phyloP scores from a whole-genome alignment of 2,329 filamentous ascomycete genomes.

The Huntiella omanensis region DNA sequence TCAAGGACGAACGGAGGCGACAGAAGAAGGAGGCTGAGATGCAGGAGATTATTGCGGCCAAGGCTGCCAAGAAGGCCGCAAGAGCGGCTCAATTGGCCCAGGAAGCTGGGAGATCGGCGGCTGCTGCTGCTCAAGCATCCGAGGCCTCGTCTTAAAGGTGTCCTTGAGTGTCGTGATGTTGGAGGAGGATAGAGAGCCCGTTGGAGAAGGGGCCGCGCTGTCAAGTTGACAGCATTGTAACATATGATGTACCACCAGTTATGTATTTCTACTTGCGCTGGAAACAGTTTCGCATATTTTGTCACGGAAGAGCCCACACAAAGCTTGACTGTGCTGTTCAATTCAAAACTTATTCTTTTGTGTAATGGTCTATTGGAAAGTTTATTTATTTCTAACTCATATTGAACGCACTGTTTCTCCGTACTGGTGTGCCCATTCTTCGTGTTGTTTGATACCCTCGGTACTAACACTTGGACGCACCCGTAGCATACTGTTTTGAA shows the following conservation, averaged over 20 bases:
- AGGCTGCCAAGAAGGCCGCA: constrained; percentile 6
- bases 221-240: constrained; percentile 5
- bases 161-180: not conserved
- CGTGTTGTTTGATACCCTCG: constrained; percentile 69
- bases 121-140: not conserved
- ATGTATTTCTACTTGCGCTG: constrained; percentile 4
- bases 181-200: not conserved
- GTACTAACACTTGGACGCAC: constrained; percentile 84
- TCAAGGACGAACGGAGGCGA: constrained; percentile 37
- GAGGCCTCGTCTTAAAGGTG: not conserved
- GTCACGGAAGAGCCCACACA: not conserved
- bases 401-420: constrained; percentile 68
- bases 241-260: constrained; percentile 9
- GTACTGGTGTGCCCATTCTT: constrained; percentile 86
- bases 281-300: not conserved
- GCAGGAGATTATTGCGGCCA: constrained; percentile 6
- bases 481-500: constrained; percentile 61
- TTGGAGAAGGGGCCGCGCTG: not conserved
- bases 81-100: not conserved
- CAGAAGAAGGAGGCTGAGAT: constrained; percentile 16
- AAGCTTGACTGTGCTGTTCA: not conserved
- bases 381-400: not conserved
- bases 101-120: not conserved
- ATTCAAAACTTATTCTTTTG: not conserved
- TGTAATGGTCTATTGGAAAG: too few relatives aligned